Conservation (phyloP, 140 eudicot genomes). For the Artemisia princeps region DNA sequence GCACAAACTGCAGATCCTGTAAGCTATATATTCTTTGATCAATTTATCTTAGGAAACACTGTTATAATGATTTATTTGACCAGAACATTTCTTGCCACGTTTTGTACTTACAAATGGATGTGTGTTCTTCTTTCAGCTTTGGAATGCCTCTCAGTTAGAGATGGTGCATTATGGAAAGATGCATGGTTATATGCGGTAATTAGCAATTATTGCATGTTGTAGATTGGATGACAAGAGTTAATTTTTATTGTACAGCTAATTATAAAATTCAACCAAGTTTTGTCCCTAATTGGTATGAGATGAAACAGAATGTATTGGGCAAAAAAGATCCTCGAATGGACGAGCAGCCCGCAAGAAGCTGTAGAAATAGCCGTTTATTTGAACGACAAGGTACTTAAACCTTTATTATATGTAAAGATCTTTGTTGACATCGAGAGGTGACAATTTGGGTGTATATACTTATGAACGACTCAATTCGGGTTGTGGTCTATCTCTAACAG, state of each 20-base stretch:
- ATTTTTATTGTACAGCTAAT: not conserved
- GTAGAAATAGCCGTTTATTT: constrained; percentile 66
- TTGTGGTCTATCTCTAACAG: not conserved
- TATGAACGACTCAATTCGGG: not conserved
- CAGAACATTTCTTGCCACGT: not conserved
- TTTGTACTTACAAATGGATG: not conserved
- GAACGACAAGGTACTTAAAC: constrained; percentile 68
- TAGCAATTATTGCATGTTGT: constrained; percentile 9
- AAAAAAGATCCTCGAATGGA: constrained; percentile 94
- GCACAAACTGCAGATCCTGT: constrained; percentile 95
- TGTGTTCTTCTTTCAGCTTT: constrained; percentile 54
- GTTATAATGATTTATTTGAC: not conserved
- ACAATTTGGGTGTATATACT: constrained; percentile 2
- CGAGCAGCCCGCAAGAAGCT: constrained; percentile 86
- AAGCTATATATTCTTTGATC: constrained; percentile 25
- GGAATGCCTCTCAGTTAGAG: constrained; percentile 99
- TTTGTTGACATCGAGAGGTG: constrained; percentile 8
- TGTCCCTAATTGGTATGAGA: not conserved
- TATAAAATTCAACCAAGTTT: not conserved
- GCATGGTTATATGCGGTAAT: constrained; percentile 98
- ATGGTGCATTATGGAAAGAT: constrained; percentile 92
- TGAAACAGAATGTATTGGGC: constrained; percentile 96
- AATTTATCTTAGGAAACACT: not conserved
- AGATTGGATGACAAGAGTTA: not conserved
- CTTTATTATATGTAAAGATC: not conserved